Evolutionary conservation across 2,329 filamentous ascomycete genomes (phyloP).

Genomic region (Colletotrichum sp.): DNA sequence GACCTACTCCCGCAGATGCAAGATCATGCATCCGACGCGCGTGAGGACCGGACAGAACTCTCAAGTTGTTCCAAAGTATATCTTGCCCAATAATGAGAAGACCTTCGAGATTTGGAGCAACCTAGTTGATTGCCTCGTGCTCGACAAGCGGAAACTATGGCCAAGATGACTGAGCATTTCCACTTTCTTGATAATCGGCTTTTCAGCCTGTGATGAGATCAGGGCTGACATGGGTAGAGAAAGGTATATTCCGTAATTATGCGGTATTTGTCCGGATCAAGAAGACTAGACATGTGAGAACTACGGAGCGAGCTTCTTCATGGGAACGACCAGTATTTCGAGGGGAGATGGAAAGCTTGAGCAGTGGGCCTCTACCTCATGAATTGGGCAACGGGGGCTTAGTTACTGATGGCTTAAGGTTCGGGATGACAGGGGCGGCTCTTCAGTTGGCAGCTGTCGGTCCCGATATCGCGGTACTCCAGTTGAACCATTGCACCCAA

Average conservation of each 20-base stretch:
- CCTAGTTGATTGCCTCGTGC: background rate
- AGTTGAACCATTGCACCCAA: background rate
- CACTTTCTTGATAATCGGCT: background rate
- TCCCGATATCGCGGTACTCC: background rate
- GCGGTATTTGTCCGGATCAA: fast-evolving
- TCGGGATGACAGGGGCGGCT: background rate
- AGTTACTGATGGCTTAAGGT: background rate
- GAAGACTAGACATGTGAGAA: background rate
- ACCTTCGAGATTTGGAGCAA: fast-evolving
- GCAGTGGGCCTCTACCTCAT: background rate
- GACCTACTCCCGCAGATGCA: background rate
- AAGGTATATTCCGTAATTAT: background rate
- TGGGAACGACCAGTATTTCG: background rate
- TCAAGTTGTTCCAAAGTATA: background rate
- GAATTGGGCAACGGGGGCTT: background rate
- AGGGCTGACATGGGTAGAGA: background rate
- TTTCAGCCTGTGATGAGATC: background rate
- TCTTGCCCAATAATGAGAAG: background rate
- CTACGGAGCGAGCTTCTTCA: background rate
- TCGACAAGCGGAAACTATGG: background rate
- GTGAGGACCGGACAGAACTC: background rate
- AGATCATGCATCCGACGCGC: background rate
- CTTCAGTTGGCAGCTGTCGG: background rate
- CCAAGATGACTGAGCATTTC: background rate
- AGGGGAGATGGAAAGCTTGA: background rate